These are phyloP conservation scores for Cordyceps tenuipes DNA, from an alignment of 2,329 filamentous ascomycete species.

Conservation along the genomic window DNA sequence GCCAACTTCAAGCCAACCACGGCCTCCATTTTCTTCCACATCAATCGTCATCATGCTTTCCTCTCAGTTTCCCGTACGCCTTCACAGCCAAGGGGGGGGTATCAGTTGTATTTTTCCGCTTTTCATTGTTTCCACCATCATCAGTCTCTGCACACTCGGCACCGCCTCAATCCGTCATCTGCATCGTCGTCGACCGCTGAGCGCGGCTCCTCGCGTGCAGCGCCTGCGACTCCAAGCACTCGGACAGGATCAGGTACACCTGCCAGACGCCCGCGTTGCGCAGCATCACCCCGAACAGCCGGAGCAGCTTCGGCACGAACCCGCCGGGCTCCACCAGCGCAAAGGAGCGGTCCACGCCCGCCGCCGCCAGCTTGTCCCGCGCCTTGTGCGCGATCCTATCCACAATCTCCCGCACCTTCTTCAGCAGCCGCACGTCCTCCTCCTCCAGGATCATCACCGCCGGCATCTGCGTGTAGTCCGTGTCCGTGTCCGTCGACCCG, in stretches of 20 bases:
- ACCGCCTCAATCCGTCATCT: not conserved
- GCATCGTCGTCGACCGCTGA: not conserved
- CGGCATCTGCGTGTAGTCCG: conserved; percentile 72
- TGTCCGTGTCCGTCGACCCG: conserved; percentile 21
- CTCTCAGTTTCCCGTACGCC: not conserved
- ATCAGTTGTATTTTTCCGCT: not conserved
- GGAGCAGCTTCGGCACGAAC: conserved; percentile 75
- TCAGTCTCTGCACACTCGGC: too few species aligned
- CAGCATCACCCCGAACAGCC: conserved; percentile 78
- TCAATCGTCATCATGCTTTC: not conserved
- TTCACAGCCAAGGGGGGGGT: not conserved
- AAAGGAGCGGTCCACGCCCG: conserved; percentile 44
- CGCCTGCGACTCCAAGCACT: conserved; percentile 47
- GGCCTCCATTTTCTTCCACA: not conserved
- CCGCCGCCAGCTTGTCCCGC: conserved; percentile 43
- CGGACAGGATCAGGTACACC: conserved; percentile 47
- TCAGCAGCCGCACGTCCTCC: conserved; percentile 78
- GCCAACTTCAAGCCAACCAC: not conserved
- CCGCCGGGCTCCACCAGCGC: conserved; percentile 56
- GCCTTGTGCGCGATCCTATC: conserved; percentile 72
- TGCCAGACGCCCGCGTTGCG: conserved; percentile 90
- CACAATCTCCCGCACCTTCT: conserved; percentile 75
- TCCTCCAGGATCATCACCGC: conserved; percentile 86
- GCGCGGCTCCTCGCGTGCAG: conserved; percentile 5
- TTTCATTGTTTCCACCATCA: not conserved